A percentile compares a stretch with the other conserved stretches of the same genome.
phyloP scores from a whole-genome alignment of 2,329 filamentous ascomycete species.

The Fusarium torreyae region DNA sequence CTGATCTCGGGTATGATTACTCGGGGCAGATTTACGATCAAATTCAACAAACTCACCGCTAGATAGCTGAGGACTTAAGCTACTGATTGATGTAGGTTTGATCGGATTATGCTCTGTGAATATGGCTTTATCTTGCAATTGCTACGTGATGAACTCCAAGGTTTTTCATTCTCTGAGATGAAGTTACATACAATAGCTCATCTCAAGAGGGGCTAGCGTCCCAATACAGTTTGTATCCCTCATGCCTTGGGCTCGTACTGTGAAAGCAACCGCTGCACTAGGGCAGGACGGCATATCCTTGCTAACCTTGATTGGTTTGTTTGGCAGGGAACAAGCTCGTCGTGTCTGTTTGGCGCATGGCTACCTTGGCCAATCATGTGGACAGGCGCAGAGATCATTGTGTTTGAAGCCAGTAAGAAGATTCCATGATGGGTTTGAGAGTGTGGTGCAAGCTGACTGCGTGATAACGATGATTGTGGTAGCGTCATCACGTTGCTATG shows the following conservation, averaged over 20 bases:
- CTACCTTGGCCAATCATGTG: conserved; percentile 32
- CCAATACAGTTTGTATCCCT: conserved; percentile 7
- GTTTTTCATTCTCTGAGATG: background rate
- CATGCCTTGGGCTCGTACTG: conserved; percentile 21
- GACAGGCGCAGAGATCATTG: conserved; percentile 21
- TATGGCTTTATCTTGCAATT: too few relatives aligned
- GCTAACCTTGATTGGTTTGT: conserved; percentile 35
- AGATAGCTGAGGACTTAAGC: background rate
- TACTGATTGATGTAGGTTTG: too few relatives aligned
- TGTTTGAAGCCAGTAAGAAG: conserved; percentile 34
- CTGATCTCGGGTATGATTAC: too few relatives aligned
- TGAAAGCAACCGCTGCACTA: conserved; percentile 18
- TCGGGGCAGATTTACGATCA: too few relatives aligned
- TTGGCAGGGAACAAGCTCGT: conserved; percentile 20
- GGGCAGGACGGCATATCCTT: conserved; percentile 27
- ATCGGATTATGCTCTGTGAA: too few relatives aligned
- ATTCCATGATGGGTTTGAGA: conserved; percentile 44
- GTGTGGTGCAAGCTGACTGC: conserved; percentile 41
- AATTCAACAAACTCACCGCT: too few relatives aligned
- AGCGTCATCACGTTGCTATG: conserved; percentile 37
- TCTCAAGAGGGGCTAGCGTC: conserved; percentile 3
- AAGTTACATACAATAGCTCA: conserved; percentile 4
- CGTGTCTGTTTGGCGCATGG: conserved; percentile 22
- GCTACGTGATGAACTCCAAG: background rate
- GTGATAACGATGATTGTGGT: conserved; percentile 40